phyloP scores from a whole-genome alignment of 768 basidiomycete species.

The Lactarius tabidus region DNA sequence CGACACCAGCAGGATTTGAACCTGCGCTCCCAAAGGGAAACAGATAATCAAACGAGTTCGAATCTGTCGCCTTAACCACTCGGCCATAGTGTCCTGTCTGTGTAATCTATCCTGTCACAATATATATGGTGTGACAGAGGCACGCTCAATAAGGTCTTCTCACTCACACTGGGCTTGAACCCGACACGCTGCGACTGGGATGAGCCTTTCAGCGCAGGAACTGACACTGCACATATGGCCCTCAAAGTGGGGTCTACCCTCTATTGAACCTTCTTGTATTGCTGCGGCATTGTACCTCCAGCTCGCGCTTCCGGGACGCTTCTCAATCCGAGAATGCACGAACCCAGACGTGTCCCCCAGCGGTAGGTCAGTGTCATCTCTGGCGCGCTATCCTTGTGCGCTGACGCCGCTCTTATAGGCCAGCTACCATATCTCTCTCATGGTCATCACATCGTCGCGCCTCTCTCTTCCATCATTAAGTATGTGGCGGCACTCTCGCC shows the following conservation, averaged over 20 bases:
- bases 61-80: slow-evolving; percentile 27
- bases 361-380: slow-evolving; percentile 45
- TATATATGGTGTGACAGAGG: neutral
- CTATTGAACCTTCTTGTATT: slow-evolving; percentile 62
- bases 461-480: slow-evolving; percentile 58
- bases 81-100: slow-evolving; percentile 19
- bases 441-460: slow-evolving; percentile 46
- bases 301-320: slow-evolving; percentile 62
- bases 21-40: slow-evolving; percentile 43
- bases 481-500: slow-evolving; percentile 54
- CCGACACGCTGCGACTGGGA: neutral
- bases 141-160: neutral
- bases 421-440: slow-evolving; percentile 69
- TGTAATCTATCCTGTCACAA: neutral
- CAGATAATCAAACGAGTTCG: slow-evolving; percentile 19
- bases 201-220: slow-evolving; percentile 26
- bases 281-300: slow-evolving; percentile 67
- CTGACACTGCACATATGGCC: slow-evolving; percentile 64
- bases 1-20: slow-evolving; percentile 69
- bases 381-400: neutral
- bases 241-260: slow-evolving; percentile 56
- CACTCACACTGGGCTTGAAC: no score
- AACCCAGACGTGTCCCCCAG: slow-evolving; percentile 71
- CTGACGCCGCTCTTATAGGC: slow-evolving; percentile 39
- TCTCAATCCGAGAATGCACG: slow-evolving; percentile 54